Conservation (phyloP, 331 rosid species). For the Quercus phellos region DNA sequence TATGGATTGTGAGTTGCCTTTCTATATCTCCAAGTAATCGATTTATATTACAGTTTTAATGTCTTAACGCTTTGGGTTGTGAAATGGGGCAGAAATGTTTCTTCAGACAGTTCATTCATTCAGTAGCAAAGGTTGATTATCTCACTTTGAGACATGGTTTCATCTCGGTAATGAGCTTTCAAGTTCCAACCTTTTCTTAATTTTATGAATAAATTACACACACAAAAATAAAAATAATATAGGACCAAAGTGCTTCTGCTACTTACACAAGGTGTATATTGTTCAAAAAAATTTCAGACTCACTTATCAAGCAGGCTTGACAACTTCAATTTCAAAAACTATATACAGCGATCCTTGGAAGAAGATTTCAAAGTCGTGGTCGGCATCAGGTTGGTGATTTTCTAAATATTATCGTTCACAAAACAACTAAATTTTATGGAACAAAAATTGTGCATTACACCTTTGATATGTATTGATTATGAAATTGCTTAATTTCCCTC, state of each 20-base stretch:
- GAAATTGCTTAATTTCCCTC: neutral
- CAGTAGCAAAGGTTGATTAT: slow-evolving; percentile 23
- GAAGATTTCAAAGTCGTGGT: slow-evolving; percentile 15
- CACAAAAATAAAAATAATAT: neutral
- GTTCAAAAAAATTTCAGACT: neutral
- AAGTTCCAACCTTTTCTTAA: neutral
- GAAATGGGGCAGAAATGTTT: slow-evolving; percentile 23
- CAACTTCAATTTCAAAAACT: slow-evolving; percentile 9
- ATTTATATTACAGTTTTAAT: neutral
- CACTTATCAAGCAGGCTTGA: slow-evolving; percentile 7
- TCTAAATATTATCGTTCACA: neutral
- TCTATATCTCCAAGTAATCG: neutral
- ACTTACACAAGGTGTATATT: neutral
- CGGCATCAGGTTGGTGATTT: slow-evolving; percentile 15
- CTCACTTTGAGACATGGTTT: slow-evolving; percentile 31
- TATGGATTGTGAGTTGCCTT: slow-evolving; percentile 43
- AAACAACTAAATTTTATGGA: neutral
- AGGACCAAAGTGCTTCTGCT: neutral
- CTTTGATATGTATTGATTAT: neutral
- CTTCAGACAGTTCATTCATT: slow-evolving; percentile 23
- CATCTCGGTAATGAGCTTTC: slow-evolving; percentile 14
- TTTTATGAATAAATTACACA: neutral
- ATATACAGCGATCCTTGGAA: slow-evolving; percentile 15
- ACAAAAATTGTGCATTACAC: neutral
- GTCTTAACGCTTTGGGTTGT: neutral